phyloP scores from a whole-genome alignment of 2,329 filamentous ascomycete genomes.

The Colletotrichum liaoningense region DNA sequence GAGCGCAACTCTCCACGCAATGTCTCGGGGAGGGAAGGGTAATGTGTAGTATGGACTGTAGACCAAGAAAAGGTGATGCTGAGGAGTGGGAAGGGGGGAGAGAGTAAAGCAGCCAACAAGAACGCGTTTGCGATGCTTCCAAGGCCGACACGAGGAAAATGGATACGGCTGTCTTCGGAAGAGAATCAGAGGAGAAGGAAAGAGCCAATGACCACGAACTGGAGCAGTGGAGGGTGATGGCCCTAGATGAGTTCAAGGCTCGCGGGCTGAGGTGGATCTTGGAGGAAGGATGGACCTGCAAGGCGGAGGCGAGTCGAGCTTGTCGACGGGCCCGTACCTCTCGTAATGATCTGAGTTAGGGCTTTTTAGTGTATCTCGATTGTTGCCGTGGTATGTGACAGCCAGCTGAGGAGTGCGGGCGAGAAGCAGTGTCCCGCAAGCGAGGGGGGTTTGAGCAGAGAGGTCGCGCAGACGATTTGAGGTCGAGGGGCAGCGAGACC shows the following conservation, averaged over 20 bases:
- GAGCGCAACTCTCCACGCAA: constrained; percentile 35
- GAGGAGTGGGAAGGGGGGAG: constrained; percentile 18
- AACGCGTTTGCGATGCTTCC: constrained; percentile 24
- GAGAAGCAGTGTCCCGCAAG: constrained; percentile 28
- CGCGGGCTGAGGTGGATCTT: constrained; percentile 33
- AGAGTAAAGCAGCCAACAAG: constrained; percentile 3
- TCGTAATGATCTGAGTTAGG: constrained; percentile 33
- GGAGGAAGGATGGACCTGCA: constrained; percentile 26
- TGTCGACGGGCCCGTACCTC: constrained; percentile 26
- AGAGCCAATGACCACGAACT: constrained; percentile 28
- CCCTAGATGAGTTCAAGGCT: constrained; percentile 34
- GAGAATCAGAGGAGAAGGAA: constrained; percentile 18
- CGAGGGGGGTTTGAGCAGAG: constrained; percentile 26
- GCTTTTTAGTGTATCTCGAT: constrained; percentile 33
- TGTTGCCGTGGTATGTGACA: constrained; percentile 31
- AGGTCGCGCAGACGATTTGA: constrained; percentile 29
- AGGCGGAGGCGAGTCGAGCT: constrained; percentile 29
- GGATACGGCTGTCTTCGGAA: constrained; percentile 13
- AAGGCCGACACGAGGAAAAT: constrained; percentile 12
- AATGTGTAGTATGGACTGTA: constrained; percentile 12
- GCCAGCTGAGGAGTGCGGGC: constrained; percentile 20
- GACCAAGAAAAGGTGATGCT: constrained; percentile 7
- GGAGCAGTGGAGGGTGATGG: constrained; percentile 25
- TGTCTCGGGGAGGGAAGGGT: constrained; percentile 31
- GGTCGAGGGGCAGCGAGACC: constrained; percentile 35